Base-by-base conservation (phyloP, 495 filamentous ascomycete genomes). In the Aspergillus sclerotiicarbonarius region DNA sequence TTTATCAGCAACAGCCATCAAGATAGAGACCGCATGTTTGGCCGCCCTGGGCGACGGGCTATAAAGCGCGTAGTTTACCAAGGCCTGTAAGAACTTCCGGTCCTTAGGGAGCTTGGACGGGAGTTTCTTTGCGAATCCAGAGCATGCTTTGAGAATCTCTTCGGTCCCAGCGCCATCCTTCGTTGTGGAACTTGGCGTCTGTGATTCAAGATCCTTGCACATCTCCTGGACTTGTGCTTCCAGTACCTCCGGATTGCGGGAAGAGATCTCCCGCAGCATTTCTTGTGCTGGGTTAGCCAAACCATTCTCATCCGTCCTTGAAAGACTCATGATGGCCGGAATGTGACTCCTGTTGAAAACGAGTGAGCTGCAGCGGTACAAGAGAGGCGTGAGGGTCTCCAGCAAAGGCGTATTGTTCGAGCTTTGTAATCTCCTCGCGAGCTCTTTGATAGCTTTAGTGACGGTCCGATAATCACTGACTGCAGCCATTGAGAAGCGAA, bases 291-390 rank as follows among this genome's bases (percentile, higher is more conserved):
- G 83, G 8, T 81, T 73, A 15, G 88, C 89, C 58, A 98, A 74
- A 1, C 83, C 83, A 39, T 91, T 82, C 61, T 91, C 87, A 65
- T 96, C 88, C 3, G 86, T 89, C 58, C 89, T 84, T 0, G 91
- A 90, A 60, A 88, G 88, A 55, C 90, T 87, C 79, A 97, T 90
- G 61, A 97, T 91, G 1, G 90, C 85, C 2, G 92, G 86, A 10
- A 98, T 87, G 62, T 98, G 93, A 67, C 92, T 96, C 57, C 88
- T 86, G 75, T 98, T 99, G 75, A 93, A 96, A 47, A 96, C 77
- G 35, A 98, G 79, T 47, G 89, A 87, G 33, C 89, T 86, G 46
- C 86, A 85, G 32, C 92, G 86, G 63, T 95, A 96, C 15, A 98
- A 72, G 4, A 98, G 77, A n/a, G 92, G 88, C 4, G 84, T 82